Percentiles rank a stretch among this genome's conserved stretches.
These are phyloP conservation scores for Phytophthora constricta DNA, from an alignment of 352 stramenopile genomes.

Conservation along the genomic window DNA sequence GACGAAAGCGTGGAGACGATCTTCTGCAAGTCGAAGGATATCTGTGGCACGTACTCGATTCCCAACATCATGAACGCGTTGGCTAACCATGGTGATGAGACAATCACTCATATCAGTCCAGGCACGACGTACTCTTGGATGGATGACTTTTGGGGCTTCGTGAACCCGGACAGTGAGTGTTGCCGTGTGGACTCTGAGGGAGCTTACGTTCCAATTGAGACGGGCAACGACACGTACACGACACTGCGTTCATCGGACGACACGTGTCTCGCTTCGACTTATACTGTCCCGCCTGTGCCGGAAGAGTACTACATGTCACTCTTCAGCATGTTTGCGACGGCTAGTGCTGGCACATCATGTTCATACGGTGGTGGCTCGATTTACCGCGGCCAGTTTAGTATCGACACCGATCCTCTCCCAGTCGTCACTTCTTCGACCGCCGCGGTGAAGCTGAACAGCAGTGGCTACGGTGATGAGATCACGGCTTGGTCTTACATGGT, in stretches of 20 bases:
- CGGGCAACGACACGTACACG: conserved; percentile 56
- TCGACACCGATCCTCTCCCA: conserved; percentile 64
- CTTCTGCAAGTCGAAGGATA: conserved; percentile 72
- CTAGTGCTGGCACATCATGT: conserved; percentile 63
- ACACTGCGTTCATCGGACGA: conserved; percentile 35
- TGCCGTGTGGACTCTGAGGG: conserved; percentile 60
- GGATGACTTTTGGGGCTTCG: conserved; percentile 73
- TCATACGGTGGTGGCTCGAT: conserved; percentile 75
- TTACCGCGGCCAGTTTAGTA: conserved; percentile 68
- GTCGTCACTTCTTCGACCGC: conserved; percentile 43
- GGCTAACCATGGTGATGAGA: conserved; percentile 51
- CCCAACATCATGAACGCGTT: conserved; percentile 70
- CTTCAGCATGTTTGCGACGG: conserved; percentile 77
- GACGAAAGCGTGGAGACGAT: conserved; percentile 46
- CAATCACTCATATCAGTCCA: conserved; percentile 57
- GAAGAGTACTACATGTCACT: conserved; percentile 68
- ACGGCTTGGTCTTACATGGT: conserved; percentile 80
- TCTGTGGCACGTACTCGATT: conserved; percentile 59
- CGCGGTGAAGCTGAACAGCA: conserved; percentile 59
- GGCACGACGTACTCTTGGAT: conserved; percentile 75
- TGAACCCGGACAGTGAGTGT: conserved; percentile 64
- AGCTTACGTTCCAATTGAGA: conserved; percentile 56
- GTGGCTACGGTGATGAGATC: conserved; percentile 53
- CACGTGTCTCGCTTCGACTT: conserved; percentile 19
- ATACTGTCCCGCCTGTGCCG: conserved; percentile 49